Conservation (phyloP, 345 rosid genomes). For the Melaleuca quinquenervia region DNA sequence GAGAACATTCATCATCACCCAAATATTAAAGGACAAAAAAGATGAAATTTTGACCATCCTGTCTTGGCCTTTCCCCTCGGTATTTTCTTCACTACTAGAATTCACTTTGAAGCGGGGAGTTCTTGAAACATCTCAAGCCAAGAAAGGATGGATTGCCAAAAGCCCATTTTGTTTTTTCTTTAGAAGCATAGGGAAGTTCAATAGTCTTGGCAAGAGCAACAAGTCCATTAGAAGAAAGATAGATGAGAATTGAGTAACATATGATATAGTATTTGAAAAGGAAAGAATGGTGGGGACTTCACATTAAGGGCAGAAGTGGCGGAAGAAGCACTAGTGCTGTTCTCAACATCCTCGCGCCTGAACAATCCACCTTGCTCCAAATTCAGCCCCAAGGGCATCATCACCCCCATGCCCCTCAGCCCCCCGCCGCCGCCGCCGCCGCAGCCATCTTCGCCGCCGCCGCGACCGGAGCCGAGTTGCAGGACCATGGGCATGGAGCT, state of each 20-base stretch:
- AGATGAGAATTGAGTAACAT: background rate
- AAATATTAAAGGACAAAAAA: background rate
- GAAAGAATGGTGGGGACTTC: background rate
- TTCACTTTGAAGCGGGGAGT: background rate
- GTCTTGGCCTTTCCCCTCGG: background rate
- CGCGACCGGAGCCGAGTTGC: constrained; percentile 28
- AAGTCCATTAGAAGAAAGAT: background rate
- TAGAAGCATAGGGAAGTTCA: background rate
- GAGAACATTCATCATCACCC: background rate
- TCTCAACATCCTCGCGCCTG: constrained; percentile 1
- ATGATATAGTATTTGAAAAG: background rate
- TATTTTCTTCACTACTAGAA: background rate
- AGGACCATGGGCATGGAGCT: constrained; percentile 42
- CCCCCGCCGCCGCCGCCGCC: background rate
- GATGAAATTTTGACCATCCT: background rate
- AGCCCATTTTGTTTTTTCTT: background rate
- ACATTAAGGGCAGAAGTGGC: constrained; percentile 36
- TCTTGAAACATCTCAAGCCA: background rate
- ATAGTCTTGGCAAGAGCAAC: background rate
- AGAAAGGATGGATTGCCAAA: background rate
- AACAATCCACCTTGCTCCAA: constrained; percentile 19
- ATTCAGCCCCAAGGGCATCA: constrained; percentile 29
- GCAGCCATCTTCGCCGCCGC: constrained; percentile 5
- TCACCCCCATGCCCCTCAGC: constrained; percentile 2
- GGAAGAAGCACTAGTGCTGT: constrained; percentile 14